Base-by-base conservation (phyloP, 148 eudicot species). In the Rhododendron vialii region DNA sequence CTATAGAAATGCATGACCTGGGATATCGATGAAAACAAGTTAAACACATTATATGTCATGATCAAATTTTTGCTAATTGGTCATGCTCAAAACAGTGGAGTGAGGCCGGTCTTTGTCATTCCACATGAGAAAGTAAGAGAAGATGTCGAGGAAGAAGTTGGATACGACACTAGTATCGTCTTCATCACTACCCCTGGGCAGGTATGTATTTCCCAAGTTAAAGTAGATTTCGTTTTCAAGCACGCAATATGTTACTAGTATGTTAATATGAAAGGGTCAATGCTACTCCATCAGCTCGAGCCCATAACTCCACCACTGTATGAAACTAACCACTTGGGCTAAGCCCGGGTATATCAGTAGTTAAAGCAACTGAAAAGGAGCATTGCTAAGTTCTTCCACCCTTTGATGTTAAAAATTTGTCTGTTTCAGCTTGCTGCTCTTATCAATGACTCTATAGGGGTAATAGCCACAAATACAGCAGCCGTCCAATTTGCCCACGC, bases 101-200 rank as follows among this genome's bases (percentile, higher is more conserved):
- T 92, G n/a, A 91, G 84, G 82, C 98, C 98, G 14, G 57, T 96
- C 2, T 96, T 93, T 88, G 99, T 95, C 67, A 96, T 96, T 82
- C 99, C 99, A 82, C 99, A 95, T 82, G 99, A 96, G 93, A 96
- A 95, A 89, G 90, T 89, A 85, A 89, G 99, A 88, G 99, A 96
- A 85, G 92, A 94, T 80, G 93, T 96, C 41, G 95, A 96, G 89
- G 98, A 95, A 22, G 85, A 91, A 26, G 90, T 93, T 41, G 96
- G 93, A 53, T 92, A 92, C 22, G 94, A 96, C 82, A 87, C 98
- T 47, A 91, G 91, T 87, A 93, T 96, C 51, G 95, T 96, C 84
- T 92, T 95, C 71, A 95, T 96, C 81, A 93, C 97, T 10, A 96
- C 99, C 75, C 99, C 99, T 26, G 97, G 94, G 38, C 98, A 96